Conservation (phyloP, 805 yeast species). For the Lipomyces mesembrius region DNA sequence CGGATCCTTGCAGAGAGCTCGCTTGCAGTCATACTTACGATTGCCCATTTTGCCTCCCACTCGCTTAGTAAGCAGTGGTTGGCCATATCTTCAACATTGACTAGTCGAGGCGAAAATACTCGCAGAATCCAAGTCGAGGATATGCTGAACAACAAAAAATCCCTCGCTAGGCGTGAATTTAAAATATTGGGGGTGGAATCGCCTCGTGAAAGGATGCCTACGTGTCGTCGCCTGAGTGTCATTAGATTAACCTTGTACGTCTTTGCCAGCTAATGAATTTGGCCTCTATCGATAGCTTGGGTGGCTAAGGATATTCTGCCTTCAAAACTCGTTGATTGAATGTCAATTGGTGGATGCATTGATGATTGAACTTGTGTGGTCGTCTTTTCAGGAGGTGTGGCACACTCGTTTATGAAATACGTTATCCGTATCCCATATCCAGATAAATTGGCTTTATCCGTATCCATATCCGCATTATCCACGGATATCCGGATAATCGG, state of each 20-base stretch:
- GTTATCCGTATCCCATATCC: too few relatives aligned
- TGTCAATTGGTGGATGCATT: conserved; percentile 5
- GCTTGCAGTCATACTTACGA: too few relatives aligned
- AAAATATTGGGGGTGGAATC: neutral
- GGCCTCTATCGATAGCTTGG: neutral
- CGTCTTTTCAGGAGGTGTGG: too few relatives aligned
- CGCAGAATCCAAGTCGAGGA: conserved; percentile 10
- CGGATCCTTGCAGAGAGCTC: too few relatives aligned
- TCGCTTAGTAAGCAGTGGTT: neutral
- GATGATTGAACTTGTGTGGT: conserved; percentile 3
- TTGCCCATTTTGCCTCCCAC: neutral
- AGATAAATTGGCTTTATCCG: too few relatives aligned
- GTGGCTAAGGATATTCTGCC: conserved; percentile 1
- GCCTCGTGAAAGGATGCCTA: neutral
- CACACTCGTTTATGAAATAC: too few relatives aligned
- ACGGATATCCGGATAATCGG: too few relatives aligned
- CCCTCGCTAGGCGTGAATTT: neutral
- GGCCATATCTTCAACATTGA: conserved; percentile 9
- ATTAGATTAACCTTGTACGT: neutral
- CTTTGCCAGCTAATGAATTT: conserved; percentile 1
- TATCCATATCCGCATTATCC: too few relatives aligned
- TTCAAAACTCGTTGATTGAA: neutral
- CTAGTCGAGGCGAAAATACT: conserved; percentile 8
- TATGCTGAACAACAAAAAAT: conserved; percentile 9
- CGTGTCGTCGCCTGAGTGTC: neutral